Evolutionary conservation across 345 rosid genomes (phyloP).

Genomic region (Moricandia moricandioides): DNA sequence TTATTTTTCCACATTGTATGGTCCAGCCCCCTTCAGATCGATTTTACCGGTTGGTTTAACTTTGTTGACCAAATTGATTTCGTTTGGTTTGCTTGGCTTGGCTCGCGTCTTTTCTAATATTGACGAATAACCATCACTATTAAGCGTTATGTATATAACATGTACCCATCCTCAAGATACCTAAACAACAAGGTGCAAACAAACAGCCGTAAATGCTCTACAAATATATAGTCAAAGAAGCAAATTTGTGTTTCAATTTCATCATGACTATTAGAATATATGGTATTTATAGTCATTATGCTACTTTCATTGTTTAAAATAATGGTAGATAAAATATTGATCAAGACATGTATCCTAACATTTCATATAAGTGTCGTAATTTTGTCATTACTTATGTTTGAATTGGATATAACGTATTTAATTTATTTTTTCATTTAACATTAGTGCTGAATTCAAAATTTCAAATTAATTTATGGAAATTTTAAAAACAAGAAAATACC

Average conservation of each 20-base stretch:
- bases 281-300: not conserved
- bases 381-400: not conserved
- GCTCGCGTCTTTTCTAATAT: conserved; percentile 1
- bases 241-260: conserved; percentile 13
- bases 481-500: too few species aligned
- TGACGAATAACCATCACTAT: conserved; percentile 25
- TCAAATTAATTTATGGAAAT: too few species aligned
- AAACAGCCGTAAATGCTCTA: conserved; percentile 32
- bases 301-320: not conserved
- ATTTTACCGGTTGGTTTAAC: conserved; percentile 29
- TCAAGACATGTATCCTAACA: not conserved
- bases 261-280: conserved; percentile 2
- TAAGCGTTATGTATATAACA: conserved; percentile 19
- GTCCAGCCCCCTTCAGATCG: conserved; percentile 35
- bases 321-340: not conserved
- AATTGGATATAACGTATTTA: not conserved
- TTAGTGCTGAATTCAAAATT: not conserved
- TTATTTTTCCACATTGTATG: conserved; percentile 35
- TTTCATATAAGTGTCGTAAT: not conserved
- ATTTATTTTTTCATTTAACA: not conserved
- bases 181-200: conserved; percentile 35
- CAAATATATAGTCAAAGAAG: conserved; percentile 1
- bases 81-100: conserved; percentile 9
- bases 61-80: conserved; percentile 22
- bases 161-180: conserved; percentile 28